Conservation (phyloP, 2,329 filamentous ascomycete genomes). For the Fusarium hostae region DNA sequence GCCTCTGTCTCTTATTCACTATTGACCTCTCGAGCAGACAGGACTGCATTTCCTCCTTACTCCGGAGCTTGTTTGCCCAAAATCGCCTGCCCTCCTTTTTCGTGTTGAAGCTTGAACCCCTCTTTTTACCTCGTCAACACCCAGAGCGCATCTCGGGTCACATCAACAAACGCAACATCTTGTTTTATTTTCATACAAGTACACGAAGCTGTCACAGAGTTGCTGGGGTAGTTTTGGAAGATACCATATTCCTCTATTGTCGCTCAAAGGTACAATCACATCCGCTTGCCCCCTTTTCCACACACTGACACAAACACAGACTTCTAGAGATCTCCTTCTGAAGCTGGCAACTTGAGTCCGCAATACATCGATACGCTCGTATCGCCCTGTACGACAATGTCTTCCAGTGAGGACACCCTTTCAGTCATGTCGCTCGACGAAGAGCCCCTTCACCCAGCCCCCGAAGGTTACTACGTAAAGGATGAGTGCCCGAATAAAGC, state of each 20-base stretch:
- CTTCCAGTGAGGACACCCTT: neutral
- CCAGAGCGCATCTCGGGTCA: neutral
- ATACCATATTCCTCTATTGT: neutral
- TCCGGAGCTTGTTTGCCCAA: too few species aligned
- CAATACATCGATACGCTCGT: neutral
- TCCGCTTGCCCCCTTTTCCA: neutral
- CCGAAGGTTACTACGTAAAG: slow-evolving; percentile 22
- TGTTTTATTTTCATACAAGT: neutral
- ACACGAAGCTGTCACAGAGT: neutral
- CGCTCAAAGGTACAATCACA: neutral
- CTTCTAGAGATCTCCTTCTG: neutral
- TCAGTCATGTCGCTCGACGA: neutral
- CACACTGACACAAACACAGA: neutral
- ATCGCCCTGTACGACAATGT: neutral
- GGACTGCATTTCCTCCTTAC: neutral
- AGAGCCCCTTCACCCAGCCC: neutral
- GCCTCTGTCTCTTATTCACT: neutral
- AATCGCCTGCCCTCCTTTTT: neutral
- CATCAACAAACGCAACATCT: neutral
- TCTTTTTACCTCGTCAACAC: neutral
- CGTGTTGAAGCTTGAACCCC: neutral
- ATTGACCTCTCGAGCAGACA: neutral
- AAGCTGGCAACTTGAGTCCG: neutral
- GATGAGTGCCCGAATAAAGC: slow-evolving; percentile 17
- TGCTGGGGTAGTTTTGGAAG: too few species aligned